A percentile compares a stretch with the other conserved stretches of the same genome.
phyloP scores from a whole-genome alignment of 2,329 filamentous ascomycete genomes.

The Kalaharituber pfeilii region DNA sequence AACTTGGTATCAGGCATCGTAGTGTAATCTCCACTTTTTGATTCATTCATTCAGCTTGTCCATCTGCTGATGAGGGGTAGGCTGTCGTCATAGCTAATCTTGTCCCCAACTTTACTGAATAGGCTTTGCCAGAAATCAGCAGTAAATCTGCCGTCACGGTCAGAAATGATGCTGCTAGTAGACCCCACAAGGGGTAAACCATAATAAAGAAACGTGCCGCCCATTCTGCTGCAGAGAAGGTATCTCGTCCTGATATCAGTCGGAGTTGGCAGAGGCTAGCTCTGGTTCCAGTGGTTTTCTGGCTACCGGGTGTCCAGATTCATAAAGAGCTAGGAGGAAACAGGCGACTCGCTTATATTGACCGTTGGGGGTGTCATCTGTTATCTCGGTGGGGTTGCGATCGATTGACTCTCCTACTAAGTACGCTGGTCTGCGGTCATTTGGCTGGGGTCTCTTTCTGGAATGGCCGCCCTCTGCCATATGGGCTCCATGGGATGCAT shows the following conservation, averaged over 20 bases:
- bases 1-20: neutral
- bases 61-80: slow-evolving; percentile 1
- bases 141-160: neutral
- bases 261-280: no score
- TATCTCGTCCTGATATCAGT: neutral
- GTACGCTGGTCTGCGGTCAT: no score
- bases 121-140: neutral
- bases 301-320: no score
- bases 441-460: no score
- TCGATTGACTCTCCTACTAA: no score
- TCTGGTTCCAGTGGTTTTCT: no score
- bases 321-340: no score
- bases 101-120: neutral
- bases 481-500: no score
- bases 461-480: no score
- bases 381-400: no score
- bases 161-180: neutral
- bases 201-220: neutral
- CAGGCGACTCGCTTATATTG: no score
- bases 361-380: no score
- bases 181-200: neutral
- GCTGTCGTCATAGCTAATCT: neutral
- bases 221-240: neutral
- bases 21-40: slow-evolving; percentile 2
- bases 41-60: slow-evolving; percentile 1